phyloP scores from a whole-genome alignment of 2,329 filamentous ascomycete species.

The Mycosphaerella sp. region DNA sequence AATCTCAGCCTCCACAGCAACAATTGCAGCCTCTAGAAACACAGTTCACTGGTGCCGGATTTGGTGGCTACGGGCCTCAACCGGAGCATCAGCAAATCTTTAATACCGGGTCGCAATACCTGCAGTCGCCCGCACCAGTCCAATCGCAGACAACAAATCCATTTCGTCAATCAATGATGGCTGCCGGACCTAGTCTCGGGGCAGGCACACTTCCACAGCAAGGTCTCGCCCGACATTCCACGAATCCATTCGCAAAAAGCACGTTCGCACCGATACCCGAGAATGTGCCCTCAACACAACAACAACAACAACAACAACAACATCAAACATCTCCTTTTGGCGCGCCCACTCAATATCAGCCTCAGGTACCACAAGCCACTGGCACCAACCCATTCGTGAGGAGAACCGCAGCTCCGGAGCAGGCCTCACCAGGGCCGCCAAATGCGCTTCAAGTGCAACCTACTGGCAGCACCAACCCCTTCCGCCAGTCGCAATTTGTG shows the following conservation, averaged over 20 bases:
- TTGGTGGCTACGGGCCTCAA: constrained; percentile 71
- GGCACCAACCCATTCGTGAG: constrained; percentile 68
- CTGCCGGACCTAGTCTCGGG: constrained; percentile 25
- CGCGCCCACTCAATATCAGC: constrained; percentile 28
- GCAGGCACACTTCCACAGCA: constrained; percentile 17
- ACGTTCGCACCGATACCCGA: constrained; percentile 25
- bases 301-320: neutral
- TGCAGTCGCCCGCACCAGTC: neutral
- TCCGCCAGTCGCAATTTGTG: constrained; percentile 83
- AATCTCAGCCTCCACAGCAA: constrained; percentile 12
- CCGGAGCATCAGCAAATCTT: constrained; percentile 49
- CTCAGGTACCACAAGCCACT: constrained; percentile 50
- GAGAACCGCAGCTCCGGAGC: constrained; percentile 40
- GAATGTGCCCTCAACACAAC: constrained; percentile 17
- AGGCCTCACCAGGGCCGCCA: constrained; percentile 31
- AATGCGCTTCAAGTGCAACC: constrained; percentile 60
- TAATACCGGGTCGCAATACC: constrained; percentile 47
- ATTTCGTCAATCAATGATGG: constrained; percentile 85
- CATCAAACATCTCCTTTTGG: constrained; percentile 17
- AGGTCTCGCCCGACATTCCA: constrained; percentile 27
- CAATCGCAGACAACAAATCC: constrained; percentile 65
- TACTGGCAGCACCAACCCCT: constrained; percentile 89
- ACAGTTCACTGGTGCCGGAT: constrained; percentile 67
- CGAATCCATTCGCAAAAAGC: constrained; percentile 58
- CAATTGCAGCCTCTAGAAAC: constrained; percentile 48